A percentile compares a stretch with the other conserved stretches of the same genome.
Evolutionary conservation across 2,329 filamentous ascomycete species (phyloP).

Genomic region (Neonectria magnoliae): DNA sequence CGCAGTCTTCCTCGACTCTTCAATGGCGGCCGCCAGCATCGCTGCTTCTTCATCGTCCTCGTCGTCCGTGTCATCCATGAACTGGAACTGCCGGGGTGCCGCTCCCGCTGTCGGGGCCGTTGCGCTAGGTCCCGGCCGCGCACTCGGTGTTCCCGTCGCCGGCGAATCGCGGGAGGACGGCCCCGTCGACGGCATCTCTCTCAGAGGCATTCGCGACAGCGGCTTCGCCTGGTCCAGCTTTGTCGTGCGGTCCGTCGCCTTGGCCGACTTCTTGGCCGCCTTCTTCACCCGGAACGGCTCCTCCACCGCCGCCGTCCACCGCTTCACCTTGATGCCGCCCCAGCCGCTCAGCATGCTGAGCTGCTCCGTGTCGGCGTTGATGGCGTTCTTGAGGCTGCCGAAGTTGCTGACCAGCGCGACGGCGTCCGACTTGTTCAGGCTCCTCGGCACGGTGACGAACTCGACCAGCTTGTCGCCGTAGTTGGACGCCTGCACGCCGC

Average conservation of each 20-base stretch:
- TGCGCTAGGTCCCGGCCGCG: slow-evolving; percentile 16
- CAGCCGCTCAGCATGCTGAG: slow-evolving; percentile 87
- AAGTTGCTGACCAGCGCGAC: slow-evolving; percentile 91
- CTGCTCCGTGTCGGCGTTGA: slow-evolving; percentile 90
- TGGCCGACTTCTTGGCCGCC: slow-evolving; percentile 62
- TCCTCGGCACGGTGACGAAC: slow-evolving; percentile 89
- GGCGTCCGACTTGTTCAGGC: slow-evolving; percentile 94
- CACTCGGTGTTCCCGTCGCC: slow-evolving; percentile 19
- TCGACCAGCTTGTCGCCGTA: slow-evolving; percentile 91
- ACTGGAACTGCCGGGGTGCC: slow-evolving; percentile 49
- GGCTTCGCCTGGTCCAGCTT: slow-evolving; percentile 53
- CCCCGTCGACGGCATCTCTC: slow-evolving; percentile 49
- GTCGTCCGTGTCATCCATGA: slow-evolving; percentile 55
- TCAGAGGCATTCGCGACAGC: slow-evolving; percentile 52
- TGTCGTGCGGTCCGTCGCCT: slow-evolving; percentile 39
- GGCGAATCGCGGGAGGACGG: slow-evolving; percentile 36
- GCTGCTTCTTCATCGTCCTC: slow-evolving; percentile 62
- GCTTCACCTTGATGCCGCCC: slow-evolving; percentile 94
- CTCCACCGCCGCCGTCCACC: slow-evolving; percentile 83
- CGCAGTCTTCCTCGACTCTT: slow-evolving; percentile 54
- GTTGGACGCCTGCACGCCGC: slow-evolving; percentile 81
- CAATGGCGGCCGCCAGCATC: slow-evolving; percentile 58
- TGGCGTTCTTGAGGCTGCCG: slow-evolving; percentile 84
- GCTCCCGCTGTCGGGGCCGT: slow-evolving; percentile 18
- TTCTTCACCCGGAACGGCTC: slow-evolving; percentile 85